Evolutionary conservation across 768 basidiomycete genomes (phyloP).

Genomic region (Xanthoconium purpureum): DNA sequence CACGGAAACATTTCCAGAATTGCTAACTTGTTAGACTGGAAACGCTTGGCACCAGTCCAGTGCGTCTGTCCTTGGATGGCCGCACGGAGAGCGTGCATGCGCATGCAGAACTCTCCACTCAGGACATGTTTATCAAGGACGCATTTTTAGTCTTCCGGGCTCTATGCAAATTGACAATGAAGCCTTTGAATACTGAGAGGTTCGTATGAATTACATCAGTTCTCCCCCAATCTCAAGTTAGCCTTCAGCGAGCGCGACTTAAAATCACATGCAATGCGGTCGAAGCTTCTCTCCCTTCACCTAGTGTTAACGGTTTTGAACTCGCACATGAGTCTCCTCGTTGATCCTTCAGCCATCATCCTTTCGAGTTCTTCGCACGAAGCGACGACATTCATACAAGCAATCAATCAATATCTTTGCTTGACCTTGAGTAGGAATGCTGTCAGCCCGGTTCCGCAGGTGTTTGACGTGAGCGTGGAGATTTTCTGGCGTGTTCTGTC

Average conservation of each 20-base stretch:
- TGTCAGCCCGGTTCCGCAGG: conserved; percentile 90
- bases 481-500: conserved; percentile 97
- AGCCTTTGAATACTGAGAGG: conserved; percentile 92
- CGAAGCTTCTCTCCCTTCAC: conserved; percentile 91
- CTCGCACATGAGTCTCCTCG: conserved; percentile 87
- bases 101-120: conserved; percentile 56
- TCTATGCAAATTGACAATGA: conserved; percentile 97
- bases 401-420: conserved; percentile 94
- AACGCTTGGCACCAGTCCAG: conserved; percentile 26
- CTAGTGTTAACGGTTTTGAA: conserved; percentile 89
- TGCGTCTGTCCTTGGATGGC: conserved; percentile 19
- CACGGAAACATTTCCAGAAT: background rate
- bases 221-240: conserved; percentile 13
- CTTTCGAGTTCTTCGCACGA: conserved; percentile 88
- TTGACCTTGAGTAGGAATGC: conserved; percentile 91
- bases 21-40: conserved; percentile 5
- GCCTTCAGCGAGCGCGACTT: conserved; percentile 81
- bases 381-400: conserved; percentile 86
- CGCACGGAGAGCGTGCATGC: conserved; percentile 15
- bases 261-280: conserved; percentile 96
- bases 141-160: conserved; percentile 97
- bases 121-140: conserved; percentile 94
- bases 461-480: conserved; percentile 97
- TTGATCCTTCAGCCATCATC: conserved; percentile 85
- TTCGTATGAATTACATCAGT: conserved; percentile 32